Evolutionary conservation across 2,329 filamentous ascomycete genomes (phyloP), one percentile per base, ranked within the genome.

Genomic region (Dothistroma pini): DNA sequence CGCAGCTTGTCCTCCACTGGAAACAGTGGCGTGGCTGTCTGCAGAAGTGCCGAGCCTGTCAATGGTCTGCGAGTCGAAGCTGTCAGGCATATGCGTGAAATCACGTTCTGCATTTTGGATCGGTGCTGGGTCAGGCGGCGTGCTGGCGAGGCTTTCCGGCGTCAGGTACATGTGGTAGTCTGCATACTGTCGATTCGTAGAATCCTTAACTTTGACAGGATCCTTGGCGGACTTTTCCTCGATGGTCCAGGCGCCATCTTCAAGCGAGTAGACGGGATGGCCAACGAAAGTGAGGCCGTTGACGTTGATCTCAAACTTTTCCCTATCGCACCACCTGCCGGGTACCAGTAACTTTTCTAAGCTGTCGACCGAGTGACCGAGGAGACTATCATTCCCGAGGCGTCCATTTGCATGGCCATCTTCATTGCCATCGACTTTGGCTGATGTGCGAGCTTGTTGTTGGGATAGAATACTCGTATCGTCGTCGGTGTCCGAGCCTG

Each of bases 251-350:
- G 58, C 59, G 5, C 71, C 78, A 87, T 90, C 89, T 68, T 90
- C 86, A 1, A 87, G 86, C 44, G 91, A 89, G 75, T 93, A 91
- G 47, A 96, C 85, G 4, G 92, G 92, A 75, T 91, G 91, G 0
- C 91, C 91, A 19, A 96, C 81, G 71, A 91, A 95, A 60, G 88
- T 86, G 47, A 93, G 79, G 51, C 91, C 88, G 69, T 96, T 90
- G 9, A 96, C 80, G 0, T 87, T 89, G 61, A 96, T 81, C 73
- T 96, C 90, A 70, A 96, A 96, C 25, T 93, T 96, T 77, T 95
- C 89, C 74, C 90, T 91, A 9, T 88, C 84, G 12, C 86, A 82
- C 67, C 71, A 74, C 25, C 66, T 56, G 9, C 86, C 85, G 0
- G 92, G 91, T 0, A 89, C 91, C 58, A 96, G 75, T 54, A 96